A percentile compares a stretch with the other conserved stretches of the same genome.
These are phyloP conservation scores for Apostasia shenzhenica DNA, from an alignment of 106 monocot genomes.

Conservation along the genomic window DNA sequence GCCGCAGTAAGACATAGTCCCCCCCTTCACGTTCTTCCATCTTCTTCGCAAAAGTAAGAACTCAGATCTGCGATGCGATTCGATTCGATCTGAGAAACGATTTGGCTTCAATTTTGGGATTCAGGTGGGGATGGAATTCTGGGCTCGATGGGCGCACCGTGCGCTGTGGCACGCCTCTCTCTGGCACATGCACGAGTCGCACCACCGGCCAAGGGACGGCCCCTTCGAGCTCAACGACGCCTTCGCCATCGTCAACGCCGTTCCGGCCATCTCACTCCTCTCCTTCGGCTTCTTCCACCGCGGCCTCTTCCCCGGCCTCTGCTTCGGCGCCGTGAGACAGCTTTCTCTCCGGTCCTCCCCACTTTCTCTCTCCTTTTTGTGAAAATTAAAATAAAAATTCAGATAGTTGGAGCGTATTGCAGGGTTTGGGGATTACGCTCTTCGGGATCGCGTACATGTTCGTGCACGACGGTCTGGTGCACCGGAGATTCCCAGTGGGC, in stretches of 20 bases:
- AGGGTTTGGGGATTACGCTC: slow-evolving; percentile 89
- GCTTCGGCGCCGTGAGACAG: slow-evolving; percentile 77
- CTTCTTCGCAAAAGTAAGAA: neutral
- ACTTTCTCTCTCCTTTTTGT: neutral
- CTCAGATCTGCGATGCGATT: neutral
- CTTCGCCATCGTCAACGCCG: slow-evolving; percentile 82
- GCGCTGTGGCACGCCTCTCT: slow-evolving; percentile 90
- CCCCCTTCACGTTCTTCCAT: neutral
- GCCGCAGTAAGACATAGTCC: slow-evolving; percentile 56
- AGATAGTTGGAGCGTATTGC: slow-evolving; percentile 15
- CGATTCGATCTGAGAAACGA: neutral
- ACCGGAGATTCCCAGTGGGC: slow-evolving; percentile 85
- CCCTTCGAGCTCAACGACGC: slow-evolving; percentile 96
- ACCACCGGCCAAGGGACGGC: slow-evolving; percentile 80
- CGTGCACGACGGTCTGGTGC: slow-evolving; percentile 91
- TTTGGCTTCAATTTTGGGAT: neutral
- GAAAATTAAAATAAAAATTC: neutral
- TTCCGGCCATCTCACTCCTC: slow-evolving; percentile 81
- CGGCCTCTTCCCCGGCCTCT: slow-evolving; percentile 85
- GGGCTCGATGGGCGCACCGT: slow-evolving; percentile 87
- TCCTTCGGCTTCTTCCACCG: slow-evolving; percentile 76
- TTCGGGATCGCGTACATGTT: slow-evolving; percentile 95
- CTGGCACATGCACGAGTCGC: slow-evolving; percentile 96
- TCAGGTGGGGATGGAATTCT: slow-evolving; percentile 94
- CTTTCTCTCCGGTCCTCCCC: neutral